These are phyloP conservation scores for Maudiozyma pseudohumilis DNA, from an alignment of 805 yeast genomes.

Conservation along the genomic window DNA sequence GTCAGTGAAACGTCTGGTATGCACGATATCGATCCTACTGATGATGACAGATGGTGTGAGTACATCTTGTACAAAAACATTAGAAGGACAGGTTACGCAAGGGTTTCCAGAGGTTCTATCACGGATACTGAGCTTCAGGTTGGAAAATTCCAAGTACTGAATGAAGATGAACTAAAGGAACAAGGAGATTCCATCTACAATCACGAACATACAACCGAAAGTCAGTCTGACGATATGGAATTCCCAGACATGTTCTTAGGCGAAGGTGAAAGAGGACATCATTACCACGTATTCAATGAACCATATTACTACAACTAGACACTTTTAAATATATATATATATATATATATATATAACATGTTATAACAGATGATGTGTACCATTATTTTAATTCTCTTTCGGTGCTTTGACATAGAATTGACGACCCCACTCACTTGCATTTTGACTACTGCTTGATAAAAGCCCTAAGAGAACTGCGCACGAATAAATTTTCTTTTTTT, in stretches of 20 bases:
- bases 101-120: constrained; percentile 84
- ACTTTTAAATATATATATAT: not conserved
- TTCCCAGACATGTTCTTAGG: constrained; percentile 78
- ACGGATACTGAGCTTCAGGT: constrained; percentile 96
- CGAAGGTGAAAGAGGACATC: constrained; percentile 88
- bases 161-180: constrained; percentile 28
- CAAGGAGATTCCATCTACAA: constrained; percentile 38
- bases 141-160: constrained; percentile 68
- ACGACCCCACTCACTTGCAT: too few species aligned
- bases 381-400: too few species aligned
- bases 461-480: too few species aligned
- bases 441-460: too few species aligned
- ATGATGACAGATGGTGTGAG: constrained; percentile 98
- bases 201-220: constrained; percentile 43
- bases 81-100: constrained; percentile 84
- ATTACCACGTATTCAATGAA: constrained; percentile 88
- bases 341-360: not conserved
- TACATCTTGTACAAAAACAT: constrained; percentile 82
- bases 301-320: constrained; percentile 55
- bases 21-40: constrained; percentile 87
- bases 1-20: constrained; percentile 77
- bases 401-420: too few species aligned
- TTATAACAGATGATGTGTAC: too few species aligned
- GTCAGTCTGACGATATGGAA: constrained; percentile 46
- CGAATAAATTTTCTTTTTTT: too few species aligned